A percentile compares a stretch with the other conserved stretches of the same genome.
Evolutionary conservation across 495 filamentous ascomycete genomes (phyloP).

Genomic region (Aspergillus affinis): DNA sequence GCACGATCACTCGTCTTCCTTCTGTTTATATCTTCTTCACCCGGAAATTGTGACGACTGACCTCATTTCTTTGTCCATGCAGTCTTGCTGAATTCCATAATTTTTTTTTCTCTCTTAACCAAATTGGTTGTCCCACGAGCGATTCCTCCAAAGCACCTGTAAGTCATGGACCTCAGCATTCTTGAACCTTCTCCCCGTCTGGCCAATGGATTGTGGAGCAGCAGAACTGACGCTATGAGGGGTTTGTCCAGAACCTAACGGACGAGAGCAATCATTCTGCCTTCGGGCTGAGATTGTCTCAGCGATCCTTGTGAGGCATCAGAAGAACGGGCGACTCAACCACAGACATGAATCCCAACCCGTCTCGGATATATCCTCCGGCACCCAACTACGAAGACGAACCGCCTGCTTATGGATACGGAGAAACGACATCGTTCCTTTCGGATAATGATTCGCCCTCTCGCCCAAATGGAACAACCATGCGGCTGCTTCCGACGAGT

Average conservation of each 20-base stretch:
- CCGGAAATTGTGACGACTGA: background rate
- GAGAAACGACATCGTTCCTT: constrained; percentile 33
- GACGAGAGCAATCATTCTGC: background rate
- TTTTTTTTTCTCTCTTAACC: no score
- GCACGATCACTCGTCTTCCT: background rate
- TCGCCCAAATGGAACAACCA: constrained; percentile 48
- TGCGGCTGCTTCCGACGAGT: constrained; percentile 60
- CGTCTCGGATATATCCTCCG: constrained; percentile 23
- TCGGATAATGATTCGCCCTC: constrained; percentile 33
- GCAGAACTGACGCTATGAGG: background rate
- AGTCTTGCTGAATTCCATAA: background rate
- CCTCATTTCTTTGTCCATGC: background rate
- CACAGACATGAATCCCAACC: constrained; percentile 33
- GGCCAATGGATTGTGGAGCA: background rate
- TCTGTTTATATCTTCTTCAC: background rate
- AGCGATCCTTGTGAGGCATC: constrained; percentile 30
- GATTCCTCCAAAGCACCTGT: background rate
- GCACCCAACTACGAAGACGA: constrained; percentile 39
- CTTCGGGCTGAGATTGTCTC: constrained; percentile 1
- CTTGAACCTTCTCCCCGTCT: background rate
- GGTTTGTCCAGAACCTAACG: background rate
- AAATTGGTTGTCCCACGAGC: no score
- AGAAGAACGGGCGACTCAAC: constrained; percentile 14
- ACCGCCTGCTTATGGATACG: constrained; percentile 42
- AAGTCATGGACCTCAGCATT: background rate